Evolutionary conservation across 169 alveolate species (phyloP).

Genomic region (Neospora caninum): DNA sequence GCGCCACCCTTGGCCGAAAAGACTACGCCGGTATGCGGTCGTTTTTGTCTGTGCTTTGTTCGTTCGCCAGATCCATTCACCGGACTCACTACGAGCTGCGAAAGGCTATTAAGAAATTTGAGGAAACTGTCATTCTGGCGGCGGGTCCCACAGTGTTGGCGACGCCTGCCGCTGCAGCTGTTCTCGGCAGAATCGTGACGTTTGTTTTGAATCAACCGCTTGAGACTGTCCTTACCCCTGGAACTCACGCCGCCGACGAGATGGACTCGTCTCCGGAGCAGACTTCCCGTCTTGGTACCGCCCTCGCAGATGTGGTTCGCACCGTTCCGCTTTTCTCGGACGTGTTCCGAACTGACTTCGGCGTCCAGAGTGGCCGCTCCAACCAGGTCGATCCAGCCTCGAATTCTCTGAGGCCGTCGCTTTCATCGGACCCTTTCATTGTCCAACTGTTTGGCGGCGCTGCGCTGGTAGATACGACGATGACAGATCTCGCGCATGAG

Average conservation of each 20-base stretch:
- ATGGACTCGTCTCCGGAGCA: not conserved
- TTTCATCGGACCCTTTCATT: not conserved
- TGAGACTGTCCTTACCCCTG: conserved; percentile 5
- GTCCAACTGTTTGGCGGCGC: not conserved
- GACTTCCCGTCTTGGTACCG: not conserved
- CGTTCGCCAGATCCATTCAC: conserved; percentile 53
- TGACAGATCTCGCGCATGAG: conserved; percentile 32
- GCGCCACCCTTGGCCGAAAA: no score
- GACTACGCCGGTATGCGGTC: no score
- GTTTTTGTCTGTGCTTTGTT: not conserved
- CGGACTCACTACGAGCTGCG: conserved; percentile 64
- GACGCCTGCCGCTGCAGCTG: not conserved
- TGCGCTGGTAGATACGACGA: not conserved
- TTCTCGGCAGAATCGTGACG: conserved; percentile 39
- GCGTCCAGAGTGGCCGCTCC: not conserved
- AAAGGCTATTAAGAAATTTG: conserved; percentile 50
- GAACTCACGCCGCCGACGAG: not conserved
- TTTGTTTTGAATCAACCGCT: conserved; percentile 44
- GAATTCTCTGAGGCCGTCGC: not conserved
- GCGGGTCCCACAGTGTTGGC: conserved; percentile 34
- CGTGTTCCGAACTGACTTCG: not conserved
- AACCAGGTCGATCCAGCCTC: not conserved
- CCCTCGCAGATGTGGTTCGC: conserved; percentile 5
- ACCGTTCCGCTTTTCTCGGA: not conserved
- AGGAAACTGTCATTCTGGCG: conserved; percentile 51